Evolutionary conservation across 352 stramenopile genomes (phyloP), one percentile per base, ranked within the genome.

Genomic region (Globisporangium cystogenes): DNA sequence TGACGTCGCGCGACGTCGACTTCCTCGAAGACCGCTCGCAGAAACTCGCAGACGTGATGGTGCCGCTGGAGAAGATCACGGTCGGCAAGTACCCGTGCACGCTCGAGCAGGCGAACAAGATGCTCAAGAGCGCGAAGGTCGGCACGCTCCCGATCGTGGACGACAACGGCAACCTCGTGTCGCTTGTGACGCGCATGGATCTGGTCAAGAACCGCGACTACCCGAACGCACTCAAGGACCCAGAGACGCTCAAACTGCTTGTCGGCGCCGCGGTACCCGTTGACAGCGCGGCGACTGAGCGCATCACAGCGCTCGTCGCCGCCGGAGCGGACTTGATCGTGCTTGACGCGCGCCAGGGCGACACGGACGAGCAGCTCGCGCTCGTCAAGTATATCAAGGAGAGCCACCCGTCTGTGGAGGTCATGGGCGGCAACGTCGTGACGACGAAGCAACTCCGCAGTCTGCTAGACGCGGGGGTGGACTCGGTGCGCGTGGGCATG

Each of bases 91-190:
- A 99, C 59, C 90, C 95, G 55, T 87, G 97, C 55, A 93, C 85
- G 48, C 80, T 99, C 11, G 68, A 83, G 23, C 87, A 99, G 67
- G 96, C 97, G 15, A 99, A 99, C 82, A 80, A 96, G 65, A 96
- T 97, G 53, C 76, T 99, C 36, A 97, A 97, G 61, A 74, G 91
- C 42, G 96, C 86, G 46, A 99, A 99, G 75, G 98, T 99, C 77
- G 96, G 96, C 52, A 99, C 98, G 68, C 86, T 99, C 10, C 97
- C 97, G 36, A 97, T 99, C 24, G 93, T 99, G 10, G 97, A 99
- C 72, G 78, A 85, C 15, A 72, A 94, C 21, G 93, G 92, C 47
- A 78, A 98, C 62, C 87, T 99, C 31, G 93, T 99, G 48, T 96
- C 96, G 35, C 82, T 99, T 11, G 98, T 99, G 65, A 98, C 95